A percentile compares a stretch with the other conserved stretches of the same genome.
phyloP scores from a whole-genome alignment of 306 rosid genomes.

The Fragaria vesca region DNA sequence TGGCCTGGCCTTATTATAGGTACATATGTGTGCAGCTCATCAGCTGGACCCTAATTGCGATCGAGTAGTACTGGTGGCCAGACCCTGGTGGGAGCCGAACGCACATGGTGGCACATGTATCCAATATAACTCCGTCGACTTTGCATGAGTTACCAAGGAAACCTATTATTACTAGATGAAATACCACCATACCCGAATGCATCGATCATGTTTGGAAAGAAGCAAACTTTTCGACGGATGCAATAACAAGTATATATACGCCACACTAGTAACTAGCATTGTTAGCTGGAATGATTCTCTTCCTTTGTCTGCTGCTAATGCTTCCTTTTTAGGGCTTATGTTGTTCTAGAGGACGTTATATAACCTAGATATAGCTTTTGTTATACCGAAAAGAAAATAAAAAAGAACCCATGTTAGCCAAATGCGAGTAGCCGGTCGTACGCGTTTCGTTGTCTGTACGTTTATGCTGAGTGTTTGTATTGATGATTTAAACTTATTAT shows the following conservation, averaged over 20 bases:
- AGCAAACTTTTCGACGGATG: neutral
- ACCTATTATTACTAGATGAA: neutral
- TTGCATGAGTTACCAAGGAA: neutral
- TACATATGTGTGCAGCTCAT: neutral
- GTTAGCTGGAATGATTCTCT: neutral
- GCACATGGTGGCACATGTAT: conserved; percentile 57
- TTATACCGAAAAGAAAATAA: too few species aligned
- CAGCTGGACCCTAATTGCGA: conserved; percentile 6
- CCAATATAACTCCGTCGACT: conserved; percentile 12
- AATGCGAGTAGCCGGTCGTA: neutral
- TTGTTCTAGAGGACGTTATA: too few species aligned
- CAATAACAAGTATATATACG: too few species aligned
- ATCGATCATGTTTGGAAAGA: neutral
- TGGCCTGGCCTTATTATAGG: neutral
- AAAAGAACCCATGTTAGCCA: neutral
- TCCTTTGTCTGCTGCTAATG: neutral
- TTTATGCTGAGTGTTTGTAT: neutral
- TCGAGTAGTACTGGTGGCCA: neutral
- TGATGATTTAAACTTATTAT: neutral
- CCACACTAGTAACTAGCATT: neutral
- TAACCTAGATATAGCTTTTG: too few species aligned
- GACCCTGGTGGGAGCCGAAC: conserved; percentile 50
- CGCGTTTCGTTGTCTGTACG: neutral
- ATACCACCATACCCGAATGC: neutral
- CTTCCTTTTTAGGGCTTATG: too few species aligned